Base-by-base conservation (phyloP, 2,329 filamentous ascomycete species). In the Dichotomopilus funicola region DNA sequence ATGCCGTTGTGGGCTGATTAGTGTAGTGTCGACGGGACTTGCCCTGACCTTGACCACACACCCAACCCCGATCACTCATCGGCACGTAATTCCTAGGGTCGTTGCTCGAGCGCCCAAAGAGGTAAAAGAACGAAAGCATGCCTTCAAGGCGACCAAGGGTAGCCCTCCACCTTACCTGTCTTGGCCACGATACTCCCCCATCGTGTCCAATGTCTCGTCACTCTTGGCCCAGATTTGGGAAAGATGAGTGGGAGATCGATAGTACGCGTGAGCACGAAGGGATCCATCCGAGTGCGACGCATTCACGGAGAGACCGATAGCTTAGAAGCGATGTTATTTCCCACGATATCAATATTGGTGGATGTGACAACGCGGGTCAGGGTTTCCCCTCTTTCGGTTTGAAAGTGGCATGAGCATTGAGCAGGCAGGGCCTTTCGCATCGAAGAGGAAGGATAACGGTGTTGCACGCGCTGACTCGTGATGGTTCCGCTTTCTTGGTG, bases 231-330 rank as follows among this genome's bases (percentile, higher is more conserved):
- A 4, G 36, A 5, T 12, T 11, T 40, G 46, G 5, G 50, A 31
- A 53, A 42, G 36, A 13, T 35, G 46, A 49, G 38, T 49, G 44
- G 43, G 8, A 41, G 2, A 36, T 34, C 19, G 19, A 27, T 27
- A 27, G 19, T 27, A 27, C 19, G 19, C 19, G 19, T 27, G 19
- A 27, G 19, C 19, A 11, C 5, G 33, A 46, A 44, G 37, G 51
- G 51, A 37, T 52, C 6, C 40, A 52, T 55, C 52, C 52, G 49
- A 46, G 31, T 55, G 37, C 45, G 34, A 58, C 52, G 51, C 48
- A 44, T 34, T 11, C 33, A 45, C 48, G 44, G 46, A 19, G 34
- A 42, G 12, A 11, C 44, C 44, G 55, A 48, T 51, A 37, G 19
- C 19, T 27, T 27, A 27, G 19, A 27, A 27, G 19, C 19, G 19